Conservation (phyloP, 2,329 filamentous ascomycete genomes). For the Thyridium curvatum region DNA sequence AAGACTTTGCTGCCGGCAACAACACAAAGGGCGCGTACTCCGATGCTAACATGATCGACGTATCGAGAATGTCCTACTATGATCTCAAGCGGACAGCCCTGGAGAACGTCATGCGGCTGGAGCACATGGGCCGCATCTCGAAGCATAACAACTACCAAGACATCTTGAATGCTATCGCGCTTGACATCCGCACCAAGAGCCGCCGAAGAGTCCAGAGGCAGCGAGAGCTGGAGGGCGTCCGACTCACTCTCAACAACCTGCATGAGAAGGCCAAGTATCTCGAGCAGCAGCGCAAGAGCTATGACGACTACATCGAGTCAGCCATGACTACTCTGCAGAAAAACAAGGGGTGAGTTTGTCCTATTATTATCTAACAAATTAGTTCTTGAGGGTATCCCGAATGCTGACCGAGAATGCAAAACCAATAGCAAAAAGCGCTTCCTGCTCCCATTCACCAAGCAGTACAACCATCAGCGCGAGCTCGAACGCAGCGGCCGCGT, state of each 20-base stretch:
- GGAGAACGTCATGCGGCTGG: constrained; percentile 87
- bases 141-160: constrained; percentile 92
- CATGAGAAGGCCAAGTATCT: constrained; percentile 87
- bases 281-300: constrained; percentile 91
- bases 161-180: constrained; percentile 91
- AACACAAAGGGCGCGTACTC: constrained; percentile 80
- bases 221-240: constrained; percentile 80
- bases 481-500: constrained; percentile 86
- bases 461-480: constrained; percentile 97
- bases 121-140: constrained; percentile 83
- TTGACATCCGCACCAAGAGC: constrained; percentile 97
- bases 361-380: constrained; percentile 1
- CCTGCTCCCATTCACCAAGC: constrained; percentile 92
- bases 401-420: no score
- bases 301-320: constrained; percentile 99
- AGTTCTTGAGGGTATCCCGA: no score
- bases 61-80: constrained; percentile 82
- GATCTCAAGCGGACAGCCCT: constrained; percentile 89
- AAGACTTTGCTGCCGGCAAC: constrained; percentile 68
- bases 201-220: constrained; percentile 85
- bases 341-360: constrained; percentile 70
- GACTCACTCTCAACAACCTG: constrained; percentile 66
- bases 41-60: constrained; percentile 81
- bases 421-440: constrained; percentile 78
- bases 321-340: constrained; percentile 96